Conservation (phyloP, 164 flowering plant species). For the Protea cynaroides region DNA sequence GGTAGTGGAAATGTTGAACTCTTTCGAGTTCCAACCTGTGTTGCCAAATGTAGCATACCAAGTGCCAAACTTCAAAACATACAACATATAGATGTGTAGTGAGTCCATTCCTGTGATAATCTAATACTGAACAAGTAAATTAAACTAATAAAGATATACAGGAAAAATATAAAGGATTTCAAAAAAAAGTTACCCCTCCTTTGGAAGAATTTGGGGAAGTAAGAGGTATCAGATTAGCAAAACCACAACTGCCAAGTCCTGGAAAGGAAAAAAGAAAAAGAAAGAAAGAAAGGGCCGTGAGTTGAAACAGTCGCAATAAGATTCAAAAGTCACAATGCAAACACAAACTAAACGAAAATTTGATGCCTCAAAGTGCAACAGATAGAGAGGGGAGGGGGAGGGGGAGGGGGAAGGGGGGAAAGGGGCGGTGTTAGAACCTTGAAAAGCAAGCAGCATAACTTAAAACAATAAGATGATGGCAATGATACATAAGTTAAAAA, state of each 20-base stretch:
- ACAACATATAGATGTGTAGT: too few species aligned
- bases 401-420: too few species aligned
- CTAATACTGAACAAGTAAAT: neutral
- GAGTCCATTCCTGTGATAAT: neutral
- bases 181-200: slow-evolving; percentile 83
- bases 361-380: neutral
- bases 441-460: too few species aligned
- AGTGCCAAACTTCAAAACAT: too few species aligned
- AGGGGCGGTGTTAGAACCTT: too few species aligned
- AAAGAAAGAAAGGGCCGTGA: neutral
- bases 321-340: neutral
- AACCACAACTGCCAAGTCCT: slow-evolving; percentile 99
- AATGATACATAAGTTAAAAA: too few species aligned
- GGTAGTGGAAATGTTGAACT: too few species aligned
- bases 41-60: too few species aligned
- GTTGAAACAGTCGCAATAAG: neutral
- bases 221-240: slow-evolving; percentile 96
- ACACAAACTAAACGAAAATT: neutral
- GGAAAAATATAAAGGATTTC: neutral
- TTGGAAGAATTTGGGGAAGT: slow-evolving; percentile 97
- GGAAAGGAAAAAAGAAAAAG: slow-evolving; percentile 19
- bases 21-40: too few species aligned
- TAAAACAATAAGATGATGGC: neutral
- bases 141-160: neutral
- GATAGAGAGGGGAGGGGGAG: neutral